Evolutionary conservation across 2,329 filamentous ascomycete species (phyloP).

Genomic region (Neocatenulostroma microsporum): DNA sequence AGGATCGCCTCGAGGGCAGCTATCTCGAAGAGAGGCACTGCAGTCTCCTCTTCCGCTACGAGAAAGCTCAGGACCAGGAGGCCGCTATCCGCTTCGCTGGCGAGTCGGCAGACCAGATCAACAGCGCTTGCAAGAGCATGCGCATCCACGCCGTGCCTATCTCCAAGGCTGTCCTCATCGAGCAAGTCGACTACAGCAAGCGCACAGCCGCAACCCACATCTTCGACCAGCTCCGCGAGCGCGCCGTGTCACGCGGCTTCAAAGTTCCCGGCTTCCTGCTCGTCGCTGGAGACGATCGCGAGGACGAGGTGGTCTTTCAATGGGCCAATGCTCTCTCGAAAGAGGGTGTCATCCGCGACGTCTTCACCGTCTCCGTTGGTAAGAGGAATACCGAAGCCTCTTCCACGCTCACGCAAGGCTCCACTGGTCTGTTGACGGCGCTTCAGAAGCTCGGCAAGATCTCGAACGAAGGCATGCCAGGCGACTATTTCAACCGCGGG

Average conservation of each 20-base stretch:
- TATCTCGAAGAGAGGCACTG: slow-evolving; percentile 88
- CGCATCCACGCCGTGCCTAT: slow-evolving; percentile 75
- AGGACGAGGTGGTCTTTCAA: slow-evolving; percentile 87
- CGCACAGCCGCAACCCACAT: slow-evolving; percentile 70
- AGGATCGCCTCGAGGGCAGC: slow-evolving; percentile 79
- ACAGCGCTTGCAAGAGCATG: slow-evolving; percentile 80
- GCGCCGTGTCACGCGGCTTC: slow-evolving; percentile 28
- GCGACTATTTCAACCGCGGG: slow-evolving; percentile 22
- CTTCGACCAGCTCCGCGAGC: slow-evolving; percentile 43
- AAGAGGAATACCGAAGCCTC: slow-evolving; percentile 81
- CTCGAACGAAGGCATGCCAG: slow-evolving; percentile 17
- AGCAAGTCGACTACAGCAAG: slow-evolving; percentile 82
- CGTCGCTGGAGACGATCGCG: slow-evolving; percentile 81
- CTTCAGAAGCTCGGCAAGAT: slow-evolving; percentile 27
- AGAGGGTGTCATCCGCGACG: slow-evolving; percentile 44
- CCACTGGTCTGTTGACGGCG: slow-evolving; percentile 57
- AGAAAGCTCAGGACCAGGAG: slow-evolving; percentile 68
- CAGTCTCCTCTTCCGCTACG: slow-evolving; percentile 85
- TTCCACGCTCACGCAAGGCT: slow-evolving; percentile 79
- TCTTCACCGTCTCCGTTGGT: slow-evolving; percentile 79
- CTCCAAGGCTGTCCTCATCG: slow-evolving; percentile 70
- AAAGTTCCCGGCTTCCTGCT: slow-evolving; percentile 70
- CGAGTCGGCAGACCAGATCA: slow-evolving; percentile 90
- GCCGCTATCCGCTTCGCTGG: slow-evolving; percentile 70
- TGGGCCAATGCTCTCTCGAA: slow-evolving; percentile 79